Evolutionary conservation across 176 grass and related monocot species (phyloP).

Genomic region (Hsuehochloa calcarea): DNA sequence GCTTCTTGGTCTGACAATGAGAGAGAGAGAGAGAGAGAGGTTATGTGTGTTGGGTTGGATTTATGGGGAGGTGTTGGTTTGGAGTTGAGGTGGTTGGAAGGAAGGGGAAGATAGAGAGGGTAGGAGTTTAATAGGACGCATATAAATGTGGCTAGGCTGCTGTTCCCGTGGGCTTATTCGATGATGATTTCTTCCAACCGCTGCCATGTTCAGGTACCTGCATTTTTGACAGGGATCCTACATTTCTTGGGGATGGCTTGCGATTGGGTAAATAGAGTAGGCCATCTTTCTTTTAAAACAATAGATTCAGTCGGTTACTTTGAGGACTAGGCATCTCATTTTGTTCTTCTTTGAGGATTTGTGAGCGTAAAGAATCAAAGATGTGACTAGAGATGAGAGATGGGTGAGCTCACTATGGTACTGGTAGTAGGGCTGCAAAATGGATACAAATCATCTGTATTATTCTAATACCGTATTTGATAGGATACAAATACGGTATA

Average conservation of each 20-base stretch:
- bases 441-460: no score
- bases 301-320: no score
- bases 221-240: not conserved
- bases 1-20: not conserved
- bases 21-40: not conserved
- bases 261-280: no score
- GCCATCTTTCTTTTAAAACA: no score
- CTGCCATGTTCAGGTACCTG: not conserved
- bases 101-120: not conserved
- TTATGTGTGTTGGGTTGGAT: slow-evolving; percentile 16
- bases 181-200: not conserved
- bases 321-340: no score
- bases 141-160: not conserved
- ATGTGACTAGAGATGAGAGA: no score
- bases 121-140: not conserved
- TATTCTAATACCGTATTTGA: no score
- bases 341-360: no score
- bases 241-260: not conserved
- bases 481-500: no score
- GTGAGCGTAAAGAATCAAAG: no score
- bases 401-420: no score
- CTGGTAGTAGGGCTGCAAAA: no score
- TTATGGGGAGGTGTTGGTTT: slow-evolving; percentile 21
- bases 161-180: not conserved
- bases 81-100: slow-evolving; percentile 20